Percentiles rank a stretch among this genome's conserved stretches.
Conservation (phyloP, 495 filamentous ascomycete species). For the Aspergillus ellipticus region DNA sequence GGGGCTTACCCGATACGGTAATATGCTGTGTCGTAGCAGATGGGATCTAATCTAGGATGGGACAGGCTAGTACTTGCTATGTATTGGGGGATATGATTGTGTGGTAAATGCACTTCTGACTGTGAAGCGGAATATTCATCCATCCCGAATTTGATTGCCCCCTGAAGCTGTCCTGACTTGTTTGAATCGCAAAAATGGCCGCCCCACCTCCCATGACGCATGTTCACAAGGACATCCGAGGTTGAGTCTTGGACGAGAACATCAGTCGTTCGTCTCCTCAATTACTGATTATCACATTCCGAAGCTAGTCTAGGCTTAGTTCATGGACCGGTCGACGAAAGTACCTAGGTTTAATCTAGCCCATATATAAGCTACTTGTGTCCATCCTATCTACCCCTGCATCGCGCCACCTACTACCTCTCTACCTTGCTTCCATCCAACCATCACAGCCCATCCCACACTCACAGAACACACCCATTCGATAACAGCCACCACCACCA, state of each 20-base stretch:
- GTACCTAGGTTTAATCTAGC: neutral
- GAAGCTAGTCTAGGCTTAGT: neutral
- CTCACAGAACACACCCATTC: neutral
- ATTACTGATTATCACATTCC: neutral
- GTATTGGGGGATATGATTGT: no score
- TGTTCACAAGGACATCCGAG: slow-evolving; percentile 5
- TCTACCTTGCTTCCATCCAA: neutral
- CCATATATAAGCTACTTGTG: neutral
- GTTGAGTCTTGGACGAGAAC: neutral
- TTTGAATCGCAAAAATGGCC: neutral
- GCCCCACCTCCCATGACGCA: slow-evolving; percentile 1
- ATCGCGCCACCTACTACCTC: neutral
- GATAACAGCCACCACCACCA: neutral
- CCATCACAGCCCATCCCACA: neutral
- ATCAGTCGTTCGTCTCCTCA: no score
- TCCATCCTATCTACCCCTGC: neutral
- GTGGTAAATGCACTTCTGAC: no score
- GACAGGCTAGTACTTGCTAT: no score
- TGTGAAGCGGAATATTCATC: no score
- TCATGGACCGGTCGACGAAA: neutral
- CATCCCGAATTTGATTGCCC: neutral
- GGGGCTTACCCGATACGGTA: no score
- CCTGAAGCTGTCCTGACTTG: neutral
- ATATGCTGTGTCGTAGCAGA: no score
- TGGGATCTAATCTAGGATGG: no score